Percentiles rank a stretch among this genome's conserved stretches.
Conservation (phyloP, 1,284 basidiomycete genomes). For the Puccinia coronata region DNA sequence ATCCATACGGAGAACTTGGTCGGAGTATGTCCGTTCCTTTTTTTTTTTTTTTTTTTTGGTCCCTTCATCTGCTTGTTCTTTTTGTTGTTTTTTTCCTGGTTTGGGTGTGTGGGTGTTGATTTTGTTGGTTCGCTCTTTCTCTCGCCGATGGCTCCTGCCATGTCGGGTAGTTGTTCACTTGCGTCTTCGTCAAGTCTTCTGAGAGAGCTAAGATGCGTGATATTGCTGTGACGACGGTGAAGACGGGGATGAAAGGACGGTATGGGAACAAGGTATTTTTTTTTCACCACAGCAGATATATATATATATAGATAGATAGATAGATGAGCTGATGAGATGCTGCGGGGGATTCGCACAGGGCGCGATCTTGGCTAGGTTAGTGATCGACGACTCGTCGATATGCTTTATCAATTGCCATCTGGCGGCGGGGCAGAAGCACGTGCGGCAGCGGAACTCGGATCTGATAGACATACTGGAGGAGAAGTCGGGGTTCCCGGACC, state of each 20-base stretch:
- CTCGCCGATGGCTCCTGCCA: background rate
- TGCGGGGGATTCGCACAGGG: no score
- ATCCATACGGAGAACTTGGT: constrained; percentile 85
- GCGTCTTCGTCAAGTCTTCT: constrained; percentile 76
- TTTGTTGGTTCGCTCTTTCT: no score
- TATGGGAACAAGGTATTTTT: constrained; percentile 88
- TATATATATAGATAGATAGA: background rate
- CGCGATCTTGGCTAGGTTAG: constrained; percentile 83
- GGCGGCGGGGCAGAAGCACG: constrained; percentile 84
- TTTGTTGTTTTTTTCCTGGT: background rate
- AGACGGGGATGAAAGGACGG: constrained; percentile 84
- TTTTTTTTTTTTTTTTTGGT: background rate
- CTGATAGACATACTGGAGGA: constrained; percentile 81
- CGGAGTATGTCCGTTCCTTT: constrained; percentile 61
- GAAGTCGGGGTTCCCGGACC: constrained; percentile 69
- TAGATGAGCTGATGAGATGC: no score
- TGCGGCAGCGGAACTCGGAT: constrained; percentile 80
- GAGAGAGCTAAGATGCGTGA: constrained; percentile 69
- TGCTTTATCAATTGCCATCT: constrained; percentile 96
- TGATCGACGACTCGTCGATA: constrained; percentile 77
- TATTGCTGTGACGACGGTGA: constrained; percentile 74
- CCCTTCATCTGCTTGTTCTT: no score
- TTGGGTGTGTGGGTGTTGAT: no score
- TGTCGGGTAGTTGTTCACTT: constrained; percentile 70
- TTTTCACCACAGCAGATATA: background rate